phyloP scores from a whole-genome alignment of 768 basidiomycete genomes.

The Mycena vitilis region DNA sequence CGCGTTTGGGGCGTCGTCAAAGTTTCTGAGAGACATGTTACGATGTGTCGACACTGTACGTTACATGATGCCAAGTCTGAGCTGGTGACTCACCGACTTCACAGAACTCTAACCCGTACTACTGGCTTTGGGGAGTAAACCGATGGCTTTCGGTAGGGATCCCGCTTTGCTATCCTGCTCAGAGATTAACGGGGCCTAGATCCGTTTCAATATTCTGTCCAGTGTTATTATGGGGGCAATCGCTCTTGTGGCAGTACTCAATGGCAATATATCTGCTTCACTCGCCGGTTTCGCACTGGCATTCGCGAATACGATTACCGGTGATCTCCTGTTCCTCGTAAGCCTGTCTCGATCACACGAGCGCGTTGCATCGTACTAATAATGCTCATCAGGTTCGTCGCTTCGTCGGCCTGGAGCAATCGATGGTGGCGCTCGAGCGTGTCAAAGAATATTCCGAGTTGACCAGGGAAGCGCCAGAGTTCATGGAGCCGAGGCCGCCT shows the following conservation, averaged over 20 bases:
- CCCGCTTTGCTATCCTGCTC: background rate
- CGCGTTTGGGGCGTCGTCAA: conserved; percentile 89
- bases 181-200: conserved; percentile 13
- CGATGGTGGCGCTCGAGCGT: conserved; percentile 92
- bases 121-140: conserved; percentile 96
- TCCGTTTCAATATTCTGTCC: conserved; percentile 86
- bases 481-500: conserved; percentile 86
- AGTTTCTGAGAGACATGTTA: conserved; percentile 87
- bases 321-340: conserved; percentile 77
- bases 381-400: conserved; percentile 64
- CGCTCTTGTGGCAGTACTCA: conserved; percentile 71
- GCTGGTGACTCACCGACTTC: conserved; percentile 6
- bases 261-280: conserved; percentile 81
- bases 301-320: conserved; percentile 82
- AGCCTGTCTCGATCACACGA: conserved; percentile 22
- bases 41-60: conserved; percentile 83
- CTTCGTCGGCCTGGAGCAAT: conserved; percentile 90
- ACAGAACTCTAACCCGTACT: conserved; percentile 76
- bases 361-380: conserved; percentile 5
- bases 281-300: conserved; percentile 89
- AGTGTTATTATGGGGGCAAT: conserved; percentile 79
- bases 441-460: conserved; percentile 93
- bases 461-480: conserved; percentile 82
- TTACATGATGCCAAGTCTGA: conserved; percentile 21
- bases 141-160: conserved; percentile 81